Base-by-base conservation (phyloP, 768 basidiomycete species). In the Sutorius australiensis region DNA sequence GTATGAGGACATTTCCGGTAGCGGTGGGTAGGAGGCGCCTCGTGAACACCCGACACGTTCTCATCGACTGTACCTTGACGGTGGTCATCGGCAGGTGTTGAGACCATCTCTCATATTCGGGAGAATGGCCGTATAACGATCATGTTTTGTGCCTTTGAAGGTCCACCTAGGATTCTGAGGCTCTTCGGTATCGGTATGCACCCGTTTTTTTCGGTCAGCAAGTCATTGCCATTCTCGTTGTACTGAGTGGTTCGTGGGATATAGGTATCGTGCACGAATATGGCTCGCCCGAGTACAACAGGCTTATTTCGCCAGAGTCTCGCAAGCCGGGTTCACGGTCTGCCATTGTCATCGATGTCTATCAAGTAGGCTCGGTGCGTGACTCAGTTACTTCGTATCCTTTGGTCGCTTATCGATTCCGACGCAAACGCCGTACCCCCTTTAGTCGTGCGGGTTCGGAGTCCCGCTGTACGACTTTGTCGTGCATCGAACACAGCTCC, bases 1-100 rank as follows among this genome's bases (percentile, higher is more conserved):
- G 85, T 89, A 89, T 60, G 83, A 88, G 57, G 86, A 89, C 63
- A 71, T 87, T 31, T 77, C 79, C 6, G 87, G 87, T 7, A 82
- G 83, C 55, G 86, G 86, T 84, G 56, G 84, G 86, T 83, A 57
- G 37, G 71, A 67, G 16, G 19, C 41, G 27, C 14, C n/a, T 43
- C 30, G 3, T 17, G 3, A 21, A 11, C 14, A 13, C 7, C 12
- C 5, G 13, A 13, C 6, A 16, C 40, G 2, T 40, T 21, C 21
- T 21, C 12, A 19, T 41, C 44, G 34, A 48, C 19, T 10, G 10
- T 5, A 28, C 13, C n/a, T 24, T 9, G 44, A 13, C 4, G 30
- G 7, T 30, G 31, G 39, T 31, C 14, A 3, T 8, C 19, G 27
- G 16, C 48, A 83, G 82, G 83, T 3, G 64, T 77, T n/a, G 83